Base-by-base conservation (phyloP, 1,284 basidiomycete genomes). In the Uromyces viciae-fabae region DNA sequence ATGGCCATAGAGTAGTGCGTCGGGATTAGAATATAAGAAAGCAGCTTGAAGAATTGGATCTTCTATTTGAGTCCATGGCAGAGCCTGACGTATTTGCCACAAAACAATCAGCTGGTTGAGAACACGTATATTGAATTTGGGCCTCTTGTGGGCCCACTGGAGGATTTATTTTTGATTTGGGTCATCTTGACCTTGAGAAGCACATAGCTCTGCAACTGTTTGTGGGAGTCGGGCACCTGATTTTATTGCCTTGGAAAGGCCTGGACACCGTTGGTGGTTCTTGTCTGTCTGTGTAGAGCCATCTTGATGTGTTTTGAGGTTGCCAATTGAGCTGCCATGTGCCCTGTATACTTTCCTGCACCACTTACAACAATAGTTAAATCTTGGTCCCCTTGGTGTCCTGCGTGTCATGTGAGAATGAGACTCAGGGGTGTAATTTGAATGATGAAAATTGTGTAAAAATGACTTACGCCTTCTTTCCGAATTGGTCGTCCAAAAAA, bases 1-100 rank as follows among this genome's bases (percentile, higher is more conserved):
- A n/a, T n/a, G 31, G 17, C 60, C 60, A n/a, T 38, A 64, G 4
- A 60, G 58, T 9, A 3, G 3, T 3, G 58, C 58, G 9, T 60
- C 36, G 14, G 11, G 58, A 19, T 64, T 64, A 1, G 33, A 2
- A 49, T 49, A 73, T n/a, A 52, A 19, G 36, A 73, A 54, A 15
- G 71, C 31, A 31, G 71, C 46, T 14, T 31, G 49, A 28, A 54
- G 54, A 28, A 31, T 38, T 11, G 71, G 71, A 31, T 73, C 71
- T 54, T 73, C 31, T 1, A 73, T 54, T 19, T 31, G 46, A 33
- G 46, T 46, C 49, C 71, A 73, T 15, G 71, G 49, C 33, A 73
- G 36, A 1, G 49, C 71, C 25, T 73, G 71, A 3, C 69, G 42
- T 9, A 69, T 46, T n/a, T 42, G 66, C 66, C 66, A 69, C 19